Evolutionary conservation across 352 stramenopile genomes (phyloP).

Genomic region (Pythium chondricola): DNA sequence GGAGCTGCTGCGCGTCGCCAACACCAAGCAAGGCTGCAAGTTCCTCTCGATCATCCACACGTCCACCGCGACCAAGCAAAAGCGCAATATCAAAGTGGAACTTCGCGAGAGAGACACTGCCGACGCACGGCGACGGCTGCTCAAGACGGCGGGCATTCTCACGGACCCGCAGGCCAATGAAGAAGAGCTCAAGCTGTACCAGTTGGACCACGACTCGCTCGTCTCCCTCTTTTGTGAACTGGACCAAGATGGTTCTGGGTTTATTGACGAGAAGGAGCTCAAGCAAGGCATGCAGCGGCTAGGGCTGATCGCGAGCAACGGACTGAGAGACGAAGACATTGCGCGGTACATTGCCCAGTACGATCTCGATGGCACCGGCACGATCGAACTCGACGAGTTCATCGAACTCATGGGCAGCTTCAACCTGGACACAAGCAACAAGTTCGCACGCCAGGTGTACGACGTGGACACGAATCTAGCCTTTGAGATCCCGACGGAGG

Average conservation of each 20-base stretch:
- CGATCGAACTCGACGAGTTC: conserved; percentile 74
- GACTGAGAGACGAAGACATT: conserved; percentile 58
- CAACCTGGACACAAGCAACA: conserved; percentile 34
- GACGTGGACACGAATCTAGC: conserved; percentile 51
- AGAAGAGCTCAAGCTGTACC: conserved; percentile 23
- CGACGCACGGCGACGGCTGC: conserved; percentile 34
- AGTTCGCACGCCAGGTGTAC: conserved; percentile 46
- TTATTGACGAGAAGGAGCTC: conserved; percentile 57
- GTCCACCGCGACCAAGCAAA: conserved; percentile 25
- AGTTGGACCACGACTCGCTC: conserved; percentile 45
- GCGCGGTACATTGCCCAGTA: conserved; percentile 60
- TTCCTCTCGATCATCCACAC: conserved; percentile 69
- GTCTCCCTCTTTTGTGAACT: conserved; percentile 53
- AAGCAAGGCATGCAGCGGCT: conserved; percentile 42
- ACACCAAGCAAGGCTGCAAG: conserved; percentile 77
- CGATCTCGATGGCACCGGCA: conserved; percentile 65
- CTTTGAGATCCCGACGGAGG: conserved; percentile 61
- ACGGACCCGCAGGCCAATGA: conserved; percentile 29
- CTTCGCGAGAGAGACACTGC: conserved; percentile 38
- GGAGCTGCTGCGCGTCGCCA: conserved; percentile 61
- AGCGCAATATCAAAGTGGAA: conserved; percentile 55
- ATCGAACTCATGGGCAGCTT: conserved; percentile 72
- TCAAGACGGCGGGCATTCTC: conserved; percentile 70
- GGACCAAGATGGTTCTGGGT: conserved; percentile 59
- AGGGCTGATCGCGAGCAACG: conserved; percentile 19